Evolutionary conservation across 1,284 basidiomycete genomes (phyloP), one percentile per base, ranked within the genome.

Genomic region (Xanthoconium separans): DNA sequence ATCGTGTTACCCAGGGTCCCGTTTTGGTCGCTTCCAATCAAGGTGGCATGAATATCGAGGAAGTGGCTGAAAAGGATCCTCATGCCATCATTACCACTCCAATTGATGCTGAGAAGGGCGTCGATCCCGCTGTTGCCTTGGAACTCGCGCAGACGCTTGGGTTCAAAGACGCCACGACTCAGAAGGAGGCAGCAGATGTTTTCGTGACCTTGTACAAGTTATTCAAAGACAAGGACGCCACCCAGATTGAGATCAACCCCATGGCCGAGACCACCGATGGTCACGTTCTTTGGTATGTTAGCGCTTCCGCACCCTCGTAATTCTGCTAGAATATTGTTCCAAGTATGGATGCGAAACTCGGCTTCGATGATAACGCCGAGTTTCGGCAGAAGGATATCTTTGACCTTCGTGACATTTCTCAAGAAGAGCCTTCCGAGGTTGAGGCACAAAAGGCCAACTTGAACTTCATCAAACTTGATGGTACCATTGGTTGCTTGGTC

Each of bases 311-410:
- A 39, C 31, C 13, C 22, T 13, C 43, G 22, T 34, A n/a, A 44
- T 49, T 52, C 18, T 55, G 29, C 41, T 53, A n/a, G 11, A 55
- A 50, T 44, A 20, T 29, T 50, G 56, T 50, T 56, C 36, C 55
- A 50, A 94, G 95, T 80, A 99, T 99, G 97, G 97, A 99, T 73
- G 97, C 97, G 70, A 99, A 99, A 77, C 93, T 99, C 61, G 95
- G 95, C 40, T 99, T 99, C 66, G 97, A 99, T 69, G 97, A 99
- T 73, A 99, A 99, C 69, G 97, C 97, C 47, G 94, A 95, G 68
- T 99, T 99, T 85, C 89, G 97, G 60, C 97, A 99, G 73, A 74
- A 87, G 66, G 95, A 97, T 61, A 73, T 98, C 54, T 99, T 98
- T 71, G 79, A 79, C 53, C 83, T 98, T 54, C 88, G 97, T 55